Evolutionary conservation across 2,329 filamentous ascomycete genomes (phyloP), one percentile per base, ranked within the genome.

Genomic region (Juglanconis sp.): DNA sequence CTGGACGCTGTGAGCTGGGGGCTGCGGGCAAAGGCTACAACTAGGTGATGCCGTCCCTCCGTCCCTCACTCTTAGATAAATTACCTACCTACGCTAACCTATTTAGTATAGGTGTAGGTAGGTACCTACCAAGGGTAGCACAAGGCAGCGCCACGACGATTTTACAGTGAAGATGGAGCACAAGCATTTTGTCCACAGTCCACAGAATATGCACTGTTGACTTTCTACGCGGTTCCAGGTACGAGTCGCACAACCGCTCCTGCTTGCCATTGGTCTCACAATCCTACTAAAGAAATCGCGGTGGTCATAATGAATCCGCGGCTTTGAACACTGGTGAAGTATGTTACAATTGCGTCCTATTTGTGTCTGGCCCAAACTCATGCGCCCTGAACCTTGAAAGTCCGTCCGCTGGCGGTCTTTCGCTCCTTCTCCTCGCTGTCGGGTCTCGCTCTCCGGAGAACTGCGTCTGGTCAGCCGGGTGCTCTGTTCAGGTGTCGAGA

Each of bases 381-480:
- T 67, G 47, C 57, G 11, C 70, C 76, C 69, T 82, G 74, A 63
- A 80, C 77, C 76, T 82, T 87, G 85, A 99, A 99, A 48, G 93
- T 96, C 70, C 95, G 87, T 65, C 95, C 95, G 74, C 92, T 98
- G 51, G 96, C 95, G 60, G 95, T 99, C 87, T 99, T 99, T 71
- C 91, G 88, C 79, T 99, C 96, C 79, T 94, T 94, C 77, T 98
- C 95, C 76, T 98, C 94, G 69, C 89, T 92, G 74, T 99, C 95
- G 48, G 95, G 96, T 70, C 95, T 86, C 63, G 95, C 95, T 79
- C 96, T 87, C 73, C 96, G 94, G 66, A 99, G 84, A n/a, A 99
- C 94, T 96, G 70, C 13, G 9, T 2, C 15, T 9, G 35, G 36
- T 63, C 30, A 65, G 40, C 53, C 54, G 46, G 46, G 66, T 50